A percentile compares a stretch with the other conserved stretches of the same genome.
Conservation (phyloP, 768 basidiomycete species). For the Mycena albidolilacea region DNA sequence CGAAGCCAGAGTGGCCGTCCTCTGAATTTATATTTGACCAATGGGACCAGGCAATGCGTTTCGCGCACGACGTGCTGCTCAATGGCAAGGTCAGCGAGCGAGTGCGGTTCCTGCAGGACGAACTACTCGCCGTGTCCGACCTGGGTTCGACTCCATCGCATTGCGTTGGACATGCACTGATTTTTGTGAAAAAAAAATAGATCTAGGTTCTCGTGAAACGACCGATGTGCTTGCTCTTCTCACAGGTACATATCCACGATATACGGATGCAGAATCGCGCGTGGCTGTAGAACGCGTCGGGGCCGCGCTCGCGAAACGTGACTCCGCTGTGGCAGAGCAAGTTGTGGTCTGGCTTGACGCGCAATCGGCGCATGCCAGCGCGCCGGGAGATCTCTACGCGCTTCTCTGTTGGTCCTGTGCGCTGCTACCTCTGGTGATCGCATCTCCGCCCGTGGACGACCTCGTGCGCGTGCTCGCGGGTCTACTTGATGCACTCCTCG, state of each 20-base stretch:
- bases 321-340: constrained; percentile 48
- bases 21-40: constrained; percentile 29
- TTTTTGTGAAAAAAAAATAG: constrained; percentile 13
- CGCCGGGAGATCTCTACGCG: constrained; percentile 38
- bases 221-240: constrained; percentile 79
- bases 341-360: constrained; percentile 38
- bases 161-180: background rate
- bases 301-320: constrained; percentile 73
- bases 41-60: constrained; percentile 40
- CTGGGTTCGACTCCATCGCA: constrained; percentile 27
- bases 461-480: constrained; percentile 36
- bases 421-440: constrained; percentile 34
- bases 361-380: constrained; percentile 39
- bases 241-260: constrained; percentile 84
- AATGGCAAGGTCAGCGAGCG: constrained; percentile 39
- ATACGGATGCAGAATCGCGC: constrained; percentile 79
- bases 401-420: constrained; percentile 40
- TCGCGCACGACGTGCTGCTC: constrained; percentile 35
- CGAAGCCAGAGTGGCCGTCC: constrained; percentile 38
- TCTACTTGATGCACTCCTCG: constrained; percentile 37
- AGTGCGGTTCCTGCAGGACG: constrained; percentile 36
- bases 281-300: constrained; percentile 80
- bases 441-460: constrained; percentile 19
- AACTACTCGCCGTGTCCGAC: constrained; percentile 37
- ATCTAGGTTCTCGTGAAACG: constrained; percentile 37